Conservation (phyloP, 2,329 filamentous ascomycete species). For the Dactylonectria macrodidyma region DNA sequence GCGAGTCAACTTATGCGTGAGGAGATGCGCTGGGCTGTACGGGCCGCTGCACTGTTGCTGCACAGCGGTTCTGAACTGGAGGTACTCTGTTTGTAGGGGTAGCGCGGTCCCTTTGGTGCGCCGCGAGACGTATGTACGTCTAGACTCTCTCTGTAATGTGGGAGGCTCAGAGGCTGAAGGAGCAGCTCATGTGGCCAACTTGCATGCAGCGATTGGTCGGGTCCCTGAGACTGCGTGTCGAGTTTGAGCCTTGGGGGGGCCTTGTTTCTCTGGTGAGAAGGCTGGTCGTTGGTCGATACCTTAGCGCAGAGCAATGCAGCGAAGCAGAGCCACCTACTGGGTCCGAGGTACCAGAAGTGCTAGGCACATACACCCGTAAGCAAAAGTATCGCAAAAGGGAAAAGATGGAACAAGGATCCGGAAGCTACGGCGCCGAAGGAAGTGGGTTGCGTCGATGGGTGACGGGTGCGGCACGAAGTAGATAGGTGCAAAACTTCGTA, state of each 20-base stretch:
- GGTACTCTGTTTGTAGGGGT: conserved; percentile 19
- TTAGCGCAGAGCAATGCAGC: neutral
- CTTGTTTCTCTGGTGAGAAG: conserved; percentile 3
- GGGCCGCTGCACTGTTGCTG: neutral
- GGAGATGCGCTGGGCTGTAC: neutral
- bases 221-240: conserved; percentile 3
- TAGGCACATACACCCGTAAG: neutral
- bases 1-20: neutral
- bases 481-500: neutral
- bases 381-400: neutral
- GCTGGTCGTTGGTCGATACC: neutral
- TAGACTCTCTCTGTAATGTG: no score
- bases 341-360: no score
- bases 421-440: neutral
- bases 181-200: conserved; percentile 46
- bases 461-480: no score
- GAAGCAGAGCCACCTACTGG: neutral
- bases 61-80: neutral
- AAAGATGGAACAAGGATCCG: neutral
- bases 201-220: conserved; percentile 44
- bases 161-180: conserved; percentile 46
- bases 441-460: neutral
- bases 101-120: conserved; percentile 31
- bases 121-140: conserved; percentile 42
- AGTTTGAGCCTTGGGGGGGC: neutral